A percentile compares a stretch with the other conserved stretches of the same genome.
phyloP scores from a whole-genome alignment of 768 basidiomycete species.

The Tricholoma sp. region DNA sequence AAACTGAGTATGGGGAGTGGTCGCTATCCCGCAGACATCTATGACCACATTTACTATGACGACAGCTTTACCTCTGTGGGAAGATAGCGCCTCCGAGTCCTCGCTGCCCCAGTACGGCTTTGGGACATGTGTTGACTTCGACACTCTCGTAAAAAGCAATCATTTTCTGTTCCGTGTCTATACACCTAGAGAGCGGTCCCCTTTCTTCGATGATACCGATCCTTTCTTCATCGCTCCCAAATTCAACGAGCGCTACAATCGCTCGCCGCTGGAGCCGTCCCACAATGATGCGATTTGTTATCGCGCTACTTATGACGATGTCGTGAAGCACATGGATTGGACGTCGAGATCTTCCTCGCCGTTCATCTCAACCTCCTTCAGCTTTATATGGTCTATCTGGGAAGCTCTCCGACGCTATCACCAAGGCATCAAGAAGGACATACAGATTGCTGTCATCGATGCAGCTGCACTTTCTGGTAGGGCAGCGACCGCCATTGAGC shows the following conservation, averaged over 20 bases:
- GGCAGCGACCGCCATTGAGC: constrained; percentile 61
- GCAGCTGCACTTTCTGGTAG: constrained; percentile 50
- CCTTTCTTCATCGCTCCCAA: constrained; percentile 67
- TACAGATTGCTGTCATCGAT: constrained; percentile 79
- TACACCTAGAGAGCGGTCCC: constrained; percentile 61
- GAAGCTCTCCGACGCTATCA: constrained; percentile 76
- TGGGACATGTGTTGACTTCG: constrained; percentile 57
- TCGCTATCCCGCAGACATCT: constrained; percentile 1
- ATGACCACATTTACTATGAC: constrained; percentile 18
- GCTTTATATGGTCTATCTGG: constrained; percentile 80
- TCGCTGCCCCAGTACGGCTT: constrained; percentile 72
- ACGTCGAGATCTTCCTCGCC: constrained; percentile 65
- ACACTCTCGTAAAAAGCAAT: constrained; percentile 55
- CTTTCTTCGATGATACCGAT: constrained; percentile 48
- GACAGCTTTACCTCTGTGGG: constrained; percentile 13
- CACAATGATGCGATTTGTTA: constrained; percentile 4
- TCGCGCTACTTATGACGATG: constrained; percentile 50
- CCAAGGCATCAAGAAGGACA: constrained; percentile 64
- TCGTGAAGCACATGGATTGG: constrained; percentile 71
- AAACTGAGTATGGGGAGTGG: constrained; percentile 5
- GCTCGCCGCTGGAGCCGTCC: constrained; percentile 26
- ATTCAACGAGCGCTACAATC: constrained; percentile 47
- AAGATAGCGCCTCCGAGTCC: constrained; percentile 19
- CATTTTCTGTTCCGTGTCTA: constrained; percentile 78
- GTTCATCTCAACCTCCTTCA: constrained; percentile 74